Evolutionary conservation across 305 asterid genomes (phyloP).

Genomic region (Fraxinus sp.): DNA sequence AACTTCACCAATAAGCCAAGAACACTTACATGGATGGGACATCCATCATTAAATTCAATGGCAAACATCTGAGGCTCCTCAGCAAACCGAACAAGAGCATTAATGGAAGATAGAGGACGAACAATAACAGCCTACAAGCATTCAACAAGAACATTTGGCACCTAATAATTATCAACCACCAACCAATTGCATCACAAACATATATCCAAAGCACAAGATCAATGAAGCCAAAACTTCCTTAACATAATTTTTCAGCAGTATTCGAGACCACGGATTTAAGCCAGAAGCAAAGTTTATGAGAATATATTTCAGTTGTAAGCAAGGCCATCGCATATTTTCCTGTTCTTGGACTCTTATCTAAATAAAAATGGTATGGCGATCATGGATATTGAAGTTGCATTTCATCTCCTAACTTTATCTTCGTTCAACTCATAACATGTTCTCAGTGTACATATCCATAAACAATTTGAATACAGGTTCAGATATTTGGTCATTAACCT

Average conservation of each 20-base stretch:
- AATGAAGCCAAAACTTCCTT: conserved; percentile 15
- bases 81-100: conserved; percentile 96
- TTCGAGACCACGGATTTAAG: not conserved
- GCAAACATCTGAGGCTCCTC: conserved; percentile 99
- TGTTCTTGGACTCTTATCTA: not conserved
- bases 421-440: conserved; percentile 11
- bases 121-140: conserved; percentile 85
- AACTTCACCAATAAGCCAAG: conserved; percentile 25
- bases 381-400: conserved; percentile 18
- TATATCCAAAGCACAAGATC: conserved; percentile 16
- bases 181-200: conserved; percentile 16
- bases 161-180: conserved; percentile 21
- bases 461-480: conserved; percentile 13
- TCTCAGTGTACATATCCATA: conserved; percentile 17
- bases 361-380: not conserved
- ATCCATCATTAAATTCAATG: conserved; percentile 94
- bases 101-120: conserved; percentile 86
- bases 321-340: not conserved
- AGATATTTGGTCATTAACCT: conserved; percentile 4
- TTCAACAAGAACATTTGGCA: conserved; percentile 27
- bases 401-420: not conserved
- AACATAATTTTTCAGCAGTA: conserved; percentile 4
- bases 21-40: conserved; percentile 84
- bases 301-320: not conserved
- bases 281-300: not conserved